These are phyloP conservation scores for Agaricus sinodeliciosus DNA, from an alignment of 768 basidiomycete species.

Conservation along the genomic window DNA sequence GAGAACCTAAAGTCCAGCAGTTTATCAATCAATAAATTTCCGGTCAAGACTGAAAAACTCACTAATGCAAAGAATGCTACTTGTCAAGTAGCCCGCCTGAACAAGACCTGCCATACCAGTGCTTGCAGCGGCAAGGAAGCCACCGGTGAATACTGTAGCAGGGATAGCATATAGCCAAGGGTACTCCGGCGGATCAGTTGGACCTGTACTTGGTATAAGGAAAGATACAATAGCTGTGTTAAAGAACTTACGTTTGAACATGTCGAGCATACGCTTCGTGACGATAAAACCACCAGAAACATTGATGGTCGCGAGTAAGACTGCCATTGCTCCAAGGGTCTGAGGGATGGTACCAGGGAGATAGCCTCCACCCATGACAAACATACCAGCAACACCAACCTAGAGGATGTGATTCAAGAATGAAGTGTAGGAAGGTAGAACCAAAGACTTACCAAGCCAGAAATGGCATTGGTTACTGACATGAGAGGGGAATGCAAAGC, in stretches of 20 bases:
- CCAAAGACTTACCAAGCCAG: constrained; percentile 41
- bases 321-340: constrained; percentile 70
- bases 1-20: constrained; percentile 42
- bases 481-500: constrained; percentile 86
- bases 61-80: constrained; percentile 85
- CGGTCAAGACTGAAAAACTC: constrained; percentile 3
- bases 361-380: constrained; percentile 87
- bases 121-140: constrained; percentile 74
- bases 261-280: constrained; percentile 88
- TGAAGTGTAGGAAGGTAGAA: background rate
- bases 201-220: constrained; percentile 34
- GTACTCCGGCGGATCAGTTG: constrained; percentile 84
- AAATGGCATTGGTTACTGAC: constrained; percentile 88
- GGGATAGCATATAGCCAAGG: constrained; percentile 78
- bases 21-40: constrained; percentile 1
- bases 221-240: background rate
- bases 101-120: constrained; percentile 84
- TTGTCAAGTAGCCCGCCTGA: constrained; percentile 82
- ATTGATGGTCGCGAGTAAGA: constrained; percentile 84
- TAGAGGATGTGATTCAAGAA: constrained; percentile 3
- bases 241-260: constrained; percentile 71
- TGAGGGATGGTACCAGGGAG: constrained; percentile 79
- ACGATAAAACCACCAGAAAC: constrained; percentile 87
- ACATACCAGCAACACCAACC: constrained; percentile 82
- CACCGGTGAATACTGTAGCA: constrained; percentile 76